Percentiles rank a stretch among this genome's conserved stretches.
Conservation (phyloP, 345 rosid genomes). For the Brassica cretica region DNA sequence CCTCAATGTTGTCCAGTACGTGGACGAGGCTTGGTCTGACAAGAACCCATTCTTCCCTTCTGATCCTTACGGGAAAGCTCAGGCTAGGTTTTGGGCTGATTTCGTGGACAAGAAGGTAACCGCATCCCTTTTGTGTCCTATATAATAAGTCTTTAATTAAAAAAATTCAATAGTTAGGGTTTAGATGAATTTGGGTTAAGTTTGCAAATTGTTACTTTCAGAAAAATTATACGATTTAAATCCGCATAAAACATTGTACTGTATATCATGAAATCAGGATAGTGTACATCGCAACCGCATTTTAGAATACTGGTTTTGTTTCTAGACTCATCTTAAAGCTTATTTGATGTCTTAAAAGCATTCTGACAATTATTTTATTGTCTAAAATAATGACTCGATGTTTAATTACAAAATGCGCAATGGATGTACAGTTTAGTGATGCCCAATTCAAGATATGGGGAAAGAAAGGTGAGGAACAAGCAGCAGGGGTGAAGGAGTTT, state of each 20-base stretch:
- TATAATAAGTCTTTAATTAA: background rate
- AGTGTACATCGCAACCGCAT: background rate
- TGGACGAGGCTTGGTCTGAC: slow-evolving; percentile 35
- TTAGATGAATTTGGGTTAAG: background rate
- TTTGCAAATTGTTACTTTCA: background rate
- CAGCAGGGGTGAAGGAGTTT: slow-evolving; percentile 23
- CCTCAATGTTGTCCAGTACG: slow-evolving; percentile 24
- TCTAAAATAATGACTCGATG: background rate
- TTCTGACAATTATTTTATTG: background rate
- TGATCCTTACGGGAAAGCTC: slow-evolving; percentile 35
- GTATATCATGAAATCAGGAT: background rate
- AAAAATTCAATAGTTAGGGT: background rate
- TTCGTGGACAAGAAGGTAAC: slow-evolving; percentile 34
- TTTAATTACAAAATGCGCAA: background rate
- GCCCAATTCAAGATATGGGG: slow-evolving; percentile 20
- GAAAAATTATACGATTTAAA: background rate
- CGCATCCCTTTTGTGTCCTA: background rate
- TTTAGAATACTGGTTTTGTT: background rate
- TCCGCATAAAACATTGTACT: background rate
- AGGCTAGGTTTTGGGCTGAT: slow-evolving; percentile 36
- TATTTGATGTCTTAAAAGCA: background rate
- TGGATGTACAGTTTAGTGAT: slow-evolving; percentile 1
- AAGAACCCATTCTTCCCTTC: slow-evolving; percentile 38
- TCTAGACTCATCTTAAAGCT: background rate
- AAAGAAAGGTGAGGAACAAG: slow-evolving; percentile 33